Evolutionary conservation across 306 rosid genomes (phyloP).

Genomic region (Quercus cerris): DNA sequence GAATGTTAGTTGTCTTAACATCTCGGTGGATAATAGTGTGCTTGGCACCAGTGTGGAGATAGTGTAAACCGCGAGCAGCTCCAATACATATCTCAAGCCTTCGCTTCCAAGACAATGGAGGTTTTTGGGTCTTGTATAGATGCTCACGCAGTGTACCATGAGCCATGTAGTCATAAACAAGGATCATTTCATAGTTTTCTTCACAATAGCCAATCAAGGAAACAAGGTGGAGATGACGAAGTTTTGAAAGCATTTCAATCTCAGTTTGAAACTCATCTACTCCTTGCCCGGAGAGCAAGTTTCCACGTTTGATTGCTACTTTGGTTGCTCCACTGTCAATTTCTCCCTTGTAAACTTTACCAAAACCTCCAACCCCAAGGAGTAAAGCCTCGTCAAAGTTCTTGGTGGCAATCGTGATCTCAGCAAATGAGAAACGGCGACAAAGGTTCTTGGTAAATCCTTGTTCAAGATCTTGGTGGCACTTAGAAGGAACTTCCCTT

Average conservation of each 20-base stretch:
- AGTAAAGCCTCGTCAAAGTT: constrained; percentile 43
- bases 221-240: constrained; percentile 94
- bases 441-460: not conserved
- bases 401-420: too few species aligned
- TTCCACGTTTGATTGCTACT: constrained; percentile 78
- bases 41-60: constrained; percentile 94
- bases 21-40: constrained; percentile 94
- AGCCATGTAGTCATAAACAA: constrained; percentile 92
- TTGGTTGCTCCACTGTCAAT: constrained; percentile 65
- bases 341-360: constrained; percentile 91
- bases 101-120: too few species aligned
- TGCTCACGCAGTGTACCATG: constrained; percentile 92
- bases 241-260: constrained; percentile 98
- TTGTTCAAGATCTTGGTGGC: constrained; percentile 13
- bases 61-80: too few species aligned
- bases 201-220: constrained; percentile 90
- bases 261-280: constrained; percentile 94
- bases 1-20: constrained; percentile 93
- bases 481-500: not conserved
- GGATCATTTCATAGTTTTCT: constrained; percentile 93
- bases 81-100: constrained; percentile 90
- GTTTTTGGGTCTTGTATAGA: constrained; percentile 84
- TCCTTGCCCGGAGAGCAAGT: constrained; percentile 77
- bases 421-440: too few species aligned
- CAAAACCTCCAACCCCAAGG: constrained; percentile 96